Conservation (phyloP, 1,284 basidiomycete species). For the Afroboletus lepidellus region DNA sequence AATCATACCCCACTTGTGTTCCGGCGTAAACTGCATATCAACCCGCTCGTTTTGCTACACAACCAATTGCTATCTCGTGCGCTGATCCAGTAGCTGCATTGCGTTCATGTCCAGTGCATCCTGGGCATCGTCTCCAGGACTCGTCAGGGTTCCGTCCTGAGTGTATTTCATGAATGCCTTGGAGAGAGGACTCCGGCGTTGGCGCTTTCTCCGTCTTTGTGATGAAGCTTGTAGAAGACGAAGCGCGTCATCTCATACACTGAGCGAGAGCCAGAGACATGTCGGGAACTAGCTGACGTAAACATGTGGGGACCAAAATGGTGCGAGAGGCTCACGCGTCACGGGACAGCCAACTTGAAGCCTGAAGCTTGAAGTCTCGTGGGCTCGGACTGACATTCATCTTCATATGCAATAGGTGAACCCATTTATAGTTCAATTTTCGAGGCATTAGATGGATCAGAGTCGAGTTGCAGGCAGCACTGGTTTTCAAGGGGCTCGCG, state of each 20-base stretch:
- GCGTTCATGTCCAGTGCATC: slow-evolving; percentile 86
- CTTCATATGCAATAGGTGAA: no score
- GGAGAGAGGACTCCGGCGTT: slow-evolving; percentile 93
- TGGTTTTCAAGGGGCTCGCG: no score
- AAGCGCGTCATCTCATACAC: slow-evolving; percentile 50
- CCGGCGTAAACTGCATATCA: slow-evolving; percentile 46
- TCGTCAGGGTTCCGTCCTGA: slow-evolving; percentile 81
- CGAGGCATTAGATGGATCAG: no score
- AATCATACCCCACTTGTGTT: slow-evolving; percentile 83
- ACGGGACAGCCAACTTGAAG: no score
- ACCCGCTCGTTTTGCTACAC: slow-evolving; percentile 68
- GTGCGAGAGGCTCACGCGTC: no score
- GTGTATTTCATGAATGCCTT: slow-evolving; percentile 91
- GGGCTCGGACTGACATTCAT: no score
- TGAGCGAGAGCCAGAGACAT: slow-evolving; percentile 14
- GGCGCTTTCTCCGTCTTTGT: slow-evolving; percentile 91
- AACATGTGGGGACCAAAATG: no score
- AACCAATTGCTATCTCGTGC: slow-evolving; percentile 95
- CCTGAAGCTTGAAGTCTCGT: no score
- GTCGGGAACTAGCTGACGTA: slow-evolving; percentile 42
- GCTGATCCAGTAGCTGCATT: slow-evolving; percentile 98
- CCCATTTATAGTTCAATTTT: no score
- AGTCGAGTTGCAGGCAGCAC: no score
- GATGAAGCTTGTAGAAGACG: slow-evolving; percentile 89
- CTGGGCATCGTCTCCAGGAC: slow-evolving; percentile 75